Base-by-base conservation (phyloP, 1,284 basidiomycete species). In the Microbotryomycetes sp. region DNA sequence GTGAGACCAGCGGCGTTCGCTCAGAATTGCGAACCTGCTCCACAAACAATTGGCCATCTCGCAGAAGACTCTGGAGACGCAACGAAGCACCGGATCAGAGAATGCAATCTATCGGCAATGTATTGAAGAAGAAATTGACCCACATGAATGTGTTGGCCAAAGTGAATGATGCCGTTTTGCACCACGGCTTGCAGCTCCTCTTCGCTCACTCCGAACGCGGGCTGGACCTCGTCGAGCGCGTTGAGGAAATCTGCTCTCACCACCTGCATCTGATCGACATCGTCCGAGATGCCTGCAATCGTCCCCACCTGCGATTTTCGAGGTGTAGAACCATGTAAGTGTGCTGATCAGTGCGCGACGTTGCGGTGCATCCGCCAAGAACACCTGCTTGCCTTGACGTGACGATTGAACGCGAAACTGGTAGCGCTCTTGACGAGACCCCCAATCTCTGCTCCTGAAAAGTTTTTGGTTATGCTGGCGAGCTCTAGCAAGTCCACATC, bases 391-490 rank as follows among this genome's bases (percentile, higher is more conserved):
- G 36, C 85, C 79, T 97, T 97, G 73, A 97, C 92, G 76, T 97
- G 94, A 57, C 94, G 82, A 73, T 92, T 96, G 80, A 98, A 96
- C 16, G 96, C 94, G 74, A 96, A 99, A 82, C 87, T 91, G 1
- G 96, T 94, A 31, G 94, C 96, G 71, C 91, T 94, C 82, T 97
- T 98, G 74, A 98, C 89, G 56, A 99, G 80, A 74, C 96, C 96
- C 58, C 85, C 85, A 66, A 99, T 89, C 78, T 99, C 96, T 16
- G 96, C 96, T 67, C 96, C 96, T 4, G 88, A 92, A 75, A 97
- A 99, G 80, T 98, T 98, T 81, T 97, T 99, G 55, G 94, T 97
- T 50, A 84, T 68, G 12, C 80, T 76, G 0, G 96, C 90, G 23
- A 99, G 83, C 75, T 97, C 92, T 5, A 76, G 74, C 15, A 99